A percentile compares a stretch with the other conserved stretches of the same genome.
phyloP scores from a whole-genome alignment of 202 grass and related monocot species.

The Zizania palustris region DNA sequence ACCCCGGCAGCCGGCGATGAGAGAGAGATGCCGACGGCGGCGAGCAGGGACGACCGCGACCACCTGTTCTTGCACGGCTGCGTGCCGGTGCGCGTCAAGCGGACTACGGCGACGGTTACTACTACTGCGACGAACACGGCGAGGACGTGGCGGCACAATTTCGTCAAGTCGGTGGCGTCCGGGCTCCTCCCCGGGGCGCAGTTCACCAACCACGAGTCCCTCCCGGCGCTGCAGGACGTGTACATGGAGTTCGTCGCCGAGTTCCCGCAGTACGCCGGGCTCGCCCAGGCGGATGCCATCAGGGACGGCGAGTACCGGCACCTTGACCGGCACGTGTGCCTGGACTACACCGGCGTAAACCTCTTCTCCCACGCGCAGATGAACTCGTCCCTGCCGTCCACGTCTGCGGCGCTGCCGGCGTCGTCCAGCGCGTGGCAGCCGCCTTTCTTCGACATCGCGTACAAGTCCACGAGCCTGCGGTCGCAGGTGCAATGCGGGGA shows the following conservation, averaged over 20 bases:
- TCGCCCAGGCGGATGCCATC: constrained; percentile 57
- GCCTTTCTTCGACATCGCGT: constrained; percentile 85
- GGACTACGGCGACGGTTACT: not conserved
- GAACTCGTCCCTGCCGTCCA: constrained; percentile 54
- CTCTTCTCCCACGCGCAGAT: constrained; percentile 95
- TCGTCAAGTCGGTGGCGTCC: constrained; percentile 56
- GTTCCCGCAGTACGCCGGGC: constrained; percentile 69
- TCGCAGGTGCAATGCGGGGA: constrained; percentile 57
- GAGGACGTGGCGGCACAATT: constrained; percentile 59
- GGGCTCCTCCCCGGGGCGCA: constrained; percentile 55
- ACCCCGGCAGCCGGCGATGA: not conserved
- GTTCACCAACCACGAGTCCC: constrained; percentile 90
- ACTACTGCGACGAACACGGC: constrained; percentile 23
- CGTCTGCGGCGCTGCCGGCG: constrained; percentile 1
- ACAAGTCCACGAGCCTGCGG: constrained; percentile 67
- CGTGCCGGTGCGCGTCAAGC: constrained; percentile 42
- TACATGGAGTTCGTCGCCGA: constrained; percentile 60
- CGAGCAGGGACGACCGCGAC: not conserved
- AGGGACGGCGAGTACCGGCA: constrained; percentile 64
- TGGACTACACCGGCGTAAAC: constrained; percentile 86
- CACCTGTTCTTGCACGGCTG: constrained; percentile 54
- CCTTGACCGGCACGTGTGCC: constrained; percentile 73
- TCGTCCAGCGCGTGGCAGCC: constrained; percentile 45
- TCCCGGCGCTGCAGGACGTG: constrained; percentile 55
- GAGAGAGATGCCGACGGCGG: constrained; percentile 37